These are phyloP conservation scores for Diaporthe longicolla DNA, from an alignment of 2,329 filamentous ascomycete species.

Conservation along the genomic window DNA sequence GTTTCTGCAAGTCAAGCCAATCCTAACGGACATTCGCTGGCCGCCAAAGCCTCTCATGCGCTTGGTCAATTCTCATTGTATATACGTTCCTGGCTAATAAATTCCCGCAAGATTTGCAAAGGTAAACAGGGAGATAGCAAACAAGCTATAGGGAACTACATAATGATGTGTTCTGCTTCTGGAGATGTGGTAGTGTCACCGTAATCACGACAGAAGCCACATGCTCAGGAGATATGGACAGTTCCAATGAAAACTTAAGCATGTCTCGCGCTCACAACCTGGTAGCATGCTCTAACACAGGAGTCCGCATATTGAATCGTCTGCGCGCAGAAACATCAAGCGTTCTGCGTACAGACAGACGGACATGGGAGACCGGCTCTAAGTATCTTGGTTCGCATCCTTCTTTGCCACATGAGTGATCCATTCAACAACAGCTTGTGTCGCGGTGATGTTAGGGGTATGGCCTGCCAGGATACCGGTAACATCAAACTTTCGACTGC, in stretches of 20 bases:
- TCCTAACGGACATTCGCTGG: no score
- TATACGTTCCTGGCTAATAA: no score
- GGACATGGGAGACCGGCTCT: neutral
- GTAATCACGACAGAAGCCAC: no score
- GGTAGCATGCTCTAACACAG: neutral
- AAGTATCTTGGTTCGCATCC: neutral
- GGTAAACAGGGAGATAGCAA: no score
- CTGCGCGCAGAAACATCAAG: neutral
- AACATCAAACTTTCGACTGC: neutral
- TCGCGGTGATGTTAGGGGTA: neutral
- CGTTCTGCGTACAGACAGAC: neutral
- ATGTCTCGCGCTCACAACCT: neutral
- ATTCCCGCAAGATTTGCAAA: no score
- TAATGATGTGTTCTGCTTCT: no score
- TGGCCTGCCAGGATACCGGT: neutral
- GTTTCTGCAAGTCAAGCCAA: neutral
- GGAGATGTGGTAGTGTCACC: no score
- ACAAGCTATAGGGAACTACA: no score
- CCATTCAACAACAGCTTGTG: constrained; percentile 11
- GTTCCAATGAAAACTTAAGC: neutral
- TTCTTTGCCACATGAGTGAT: neutral
- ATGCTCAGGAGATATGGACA: neutral
- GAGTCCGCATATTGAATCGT: no score
- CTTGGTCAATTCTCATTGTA: no score
- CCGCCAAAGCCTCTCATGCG: no score